Evolutionary conservation across 768 basidiomycete genomes (phyloP).

Genomic region (Candolleomyces eurysporus): DNA sequence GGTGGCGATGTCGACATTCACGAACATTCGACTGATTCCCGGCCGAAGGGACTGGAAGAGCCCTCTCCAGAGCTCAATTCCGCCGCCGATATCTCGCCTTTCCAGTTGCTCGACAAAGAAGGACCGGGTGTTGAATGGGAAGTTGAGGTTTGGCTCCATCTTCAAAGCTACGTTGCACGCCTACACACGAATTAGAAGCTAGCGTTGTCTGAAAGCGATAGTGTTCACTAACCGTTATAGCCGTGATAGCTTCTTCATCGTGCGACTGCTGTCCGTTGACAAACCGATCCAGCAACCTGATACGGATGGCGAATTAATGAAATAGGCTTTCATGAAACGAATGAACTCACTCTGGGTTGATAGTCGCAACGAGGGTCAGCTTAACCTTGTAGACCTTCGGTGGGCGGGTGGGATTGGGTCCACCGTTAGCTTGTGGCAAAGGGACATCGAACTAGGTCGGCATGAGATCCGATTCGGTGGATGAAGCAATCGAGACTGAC

Average conservation of each 20-base stretch:
- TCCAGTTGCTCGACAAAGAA: constrained; percentile 63
- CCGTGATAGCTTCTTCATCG: constrained; percentile 59
- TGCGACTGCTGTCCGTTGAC: constrained; percentile 60
- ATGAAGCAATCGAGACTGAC: constrained; percentile 25
- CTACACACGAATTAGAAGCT: constrained; percentile 28
- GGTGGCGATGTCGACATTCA: constrained; percentile 79
- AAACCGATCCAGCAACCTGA: constrained; percentile 61
- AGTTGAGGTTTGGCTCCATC: constrained; percentile 66
- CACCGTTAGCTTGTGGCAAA: constrained; percentile 39
- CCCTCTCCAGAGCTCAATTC: constrained; percentile 73
- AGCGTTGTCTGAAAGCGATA: neutral
- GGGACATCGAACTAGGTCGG: constrained; percentile 57
- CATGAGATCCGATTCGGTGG: neutral
- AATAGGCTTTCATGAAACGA: neutral
- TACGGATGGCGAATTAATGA: neutral
- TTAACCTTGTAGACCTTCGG: constrained; percentile 67
- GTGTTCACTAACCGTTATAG: constrained; percentile 53
- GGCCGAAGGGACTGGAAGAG: constrained; percentile 82
- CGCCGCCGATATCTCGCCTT: constrained; percentile 50
- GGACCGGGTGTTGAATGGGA: constrained; percentile 71
- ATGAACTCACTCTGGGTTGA: constrained; percentile 26
- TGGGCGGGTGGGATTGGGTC: constrained; percentile 33
- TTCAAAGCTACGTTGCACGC: constrained; percentile 74
- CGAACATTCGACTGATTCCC: constrained; percentile 55
- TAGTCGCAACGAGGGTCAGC: constrained; percentile 50